Conservation (phyloP, 371 early-diverging fungal species). For the Mortierella sp. region DNA sequence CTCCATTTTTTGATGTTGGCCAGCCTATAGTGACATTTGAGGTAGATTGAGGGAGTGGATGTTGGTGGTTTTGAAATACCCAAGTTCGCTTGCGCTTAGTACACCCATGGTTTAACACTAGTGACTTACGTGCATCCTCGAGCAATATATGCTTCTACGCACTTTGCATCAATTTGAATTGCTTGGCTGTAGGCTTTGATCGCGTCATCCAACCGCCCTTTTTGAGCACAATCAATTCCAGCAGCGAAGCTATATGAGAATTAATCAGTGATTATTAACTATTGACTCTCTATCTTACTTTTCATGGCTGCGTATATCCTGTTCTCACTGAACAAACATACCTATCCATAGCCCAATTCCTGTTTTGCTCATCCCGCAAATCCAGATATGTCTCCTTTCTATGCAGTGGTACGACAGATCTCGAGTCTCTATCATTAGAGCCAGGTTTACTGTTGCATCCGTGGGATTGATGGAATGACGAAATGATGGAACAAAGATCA, state of each 20-base stretch:
- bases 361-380: slow-evolving; percentile 52
- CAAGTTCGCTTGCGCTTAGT: background rate
- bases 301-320: background rate
- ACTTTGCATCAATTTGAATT: slow-evolving; percentile 49
- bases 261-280: background rate
- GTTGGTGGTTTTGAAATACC: background rate
- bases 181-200: slow-evolving; percentile 50
- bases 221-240: slow-evolving; percentile 43
- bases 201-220: slow-evolving; percentile 44
- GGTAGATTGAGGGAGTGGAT: background rate
- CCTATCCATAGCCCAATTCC: slow-evolving; percentile 55
- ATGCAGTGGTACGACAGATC: slow-evolving; percentile 35
- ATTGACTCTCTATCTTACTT: background rate
- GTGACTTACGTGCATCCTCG: slow-evolving; percentile 57
- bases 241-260: slow-evolving; percentile 23
- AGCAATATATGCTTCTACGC: slow-evolving; percentile 45
- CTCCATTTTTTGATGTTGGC: slow-evolving; percentile 38
- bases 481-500: background rate
- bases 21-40: slow-evolving; percentile 19
- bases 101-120: background rate
- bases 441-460: slow-evolving; percentile 22
- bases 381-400: slow-evolving; percentile 52
- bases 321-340: slow-evolving; percentile 13
- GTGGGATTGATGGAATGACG: background rate
- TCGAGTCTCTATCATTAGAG: slow-evolving; percentile 27